phyloP scores from a whole-genome alignment of 148 eudicot genomes.

The Rhododendron mucronatum region DNA sequence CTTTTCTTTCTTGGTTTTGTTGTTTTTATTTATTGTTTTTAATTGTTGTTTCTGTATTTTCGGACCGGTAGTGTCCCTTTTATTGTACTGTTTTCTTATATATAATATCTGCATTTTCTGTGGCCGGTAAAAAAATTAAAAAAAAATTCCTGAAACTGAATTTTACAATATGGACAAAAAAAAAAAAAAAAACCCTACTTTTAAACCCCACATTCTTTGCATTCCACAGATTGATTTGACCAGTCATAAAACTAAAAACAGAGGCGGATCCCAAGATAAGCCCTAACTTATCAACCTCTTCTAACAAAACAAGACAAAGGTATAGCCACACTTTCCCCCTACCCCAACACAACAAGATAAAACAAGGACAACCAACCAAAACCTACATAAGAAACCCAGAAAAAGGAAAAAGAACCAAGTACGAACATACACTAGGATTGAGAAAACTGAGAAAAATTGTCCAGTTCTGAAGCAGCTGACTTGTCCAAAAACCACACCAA shows the following conservation, averaged over 20 bases:
- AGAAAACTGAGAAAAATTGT: conserved; percentile 18
- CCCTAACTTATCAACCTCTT: conserved; percentile 14
- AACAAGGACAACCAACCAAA: neutral
- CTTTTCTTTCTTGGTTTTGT: too few relatives aligned
- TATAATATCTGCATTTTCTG: too few relatives aligned
- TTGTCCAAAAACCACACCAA: conserved; percentile 66
- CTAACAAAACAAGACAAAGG: conserved; percentile 1
- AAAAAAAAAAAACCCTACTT: neutral
- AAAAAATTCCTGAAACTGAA: neutral
- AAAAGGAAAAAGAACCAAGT: neutral
- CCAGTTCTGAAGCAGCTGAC: conserved; percentile 50
- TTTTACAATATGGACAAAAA: neutral
- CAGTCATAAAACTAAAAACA: neutral
- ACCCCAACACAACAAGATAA: neutral
- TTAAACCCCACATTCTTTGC: neutral
- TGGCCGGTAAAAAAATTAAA: too few relatives aligned
- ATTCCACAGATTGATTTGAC: neutral
- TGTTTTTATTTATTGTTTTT: too few relatives aligned
- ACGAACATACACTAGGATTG: conserved; percentile 11
- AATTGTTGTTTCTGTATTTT: too few relatives aligned
- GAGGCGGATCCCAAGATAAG: neutral
- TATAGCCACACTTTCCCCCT: neutral
- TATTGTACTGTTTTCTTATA: too few relatives aligned
- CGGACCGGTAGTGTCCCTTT: too few relatives aligned
- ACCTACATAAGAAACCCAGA: neutral